Evolutionary conservation across 2,329 filamentous ascomycete species (phyloP).

Genomic region (Diaporthe caulivora): DNA sequence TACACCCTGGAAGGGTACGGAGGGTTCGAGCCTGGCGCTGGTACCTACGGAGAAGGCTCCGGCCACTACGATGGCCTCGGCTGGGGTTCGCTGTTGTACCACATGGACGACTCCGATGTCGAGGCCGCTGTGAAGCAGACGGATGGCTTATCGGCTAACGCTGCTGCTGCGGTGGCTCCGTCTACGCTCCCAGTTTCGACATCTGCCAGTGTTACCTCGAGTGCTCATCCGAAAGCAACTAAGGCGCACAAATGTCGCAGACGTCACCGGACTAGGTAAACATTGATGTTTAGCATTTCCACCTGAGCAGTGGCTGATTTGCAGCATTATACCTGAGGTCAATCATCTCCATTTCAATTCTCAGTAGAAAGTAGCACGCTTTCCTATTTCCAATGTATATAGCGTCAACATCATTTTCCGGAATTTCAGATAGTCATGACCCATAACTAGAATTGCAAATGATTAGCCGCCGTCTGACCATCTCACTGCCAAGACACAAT

Average conservation of each 20-base stretch:
- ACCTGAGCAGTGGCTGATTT: not conserved
- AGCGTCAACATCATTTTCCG: no score
- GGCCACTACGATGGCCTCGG: constrained; percentile 38
- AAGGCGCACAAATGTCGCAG: not conserved
- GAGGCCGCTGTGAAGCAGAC: not conserved
- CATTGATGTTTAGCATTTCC: no score
- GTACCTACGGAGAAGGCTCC: constrained; percentile 31
- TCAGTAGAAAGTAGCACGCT: not conserved
- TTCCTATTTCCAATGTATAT: not conserved
- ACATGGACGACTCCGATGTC: constrained; percentile 33
- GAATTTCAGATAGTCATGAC: no score
- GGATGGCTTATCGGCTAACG: not conserved
- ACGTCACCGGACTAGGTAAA: not conserved
- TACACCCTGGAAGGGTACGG: constrained; percentile 34
- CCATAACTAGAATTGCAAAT: not conserved
- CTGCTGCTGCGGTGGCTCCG: not conserved
- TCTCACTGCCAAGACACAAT: not conserved
- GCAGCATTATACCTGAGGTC: not conserved
- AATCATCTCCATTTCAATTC: not conserved
- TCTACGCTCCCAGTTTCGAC: not conserved
- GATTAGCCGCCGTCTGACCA: no score
- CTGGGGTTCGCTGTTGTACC: constrained; percentile 40
- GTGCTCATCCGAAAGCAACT: not conserved
- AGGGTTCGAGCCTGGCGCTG: constrained; percentile 38
- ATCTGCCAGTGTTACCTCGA: not conserved